A percentile compares a stretch with the other conserved stretches of the same genome.
Conservation (phyloP, 2,329 filamentous ascomycete species). For the Pseudogymnoascus sp. region DNA sequence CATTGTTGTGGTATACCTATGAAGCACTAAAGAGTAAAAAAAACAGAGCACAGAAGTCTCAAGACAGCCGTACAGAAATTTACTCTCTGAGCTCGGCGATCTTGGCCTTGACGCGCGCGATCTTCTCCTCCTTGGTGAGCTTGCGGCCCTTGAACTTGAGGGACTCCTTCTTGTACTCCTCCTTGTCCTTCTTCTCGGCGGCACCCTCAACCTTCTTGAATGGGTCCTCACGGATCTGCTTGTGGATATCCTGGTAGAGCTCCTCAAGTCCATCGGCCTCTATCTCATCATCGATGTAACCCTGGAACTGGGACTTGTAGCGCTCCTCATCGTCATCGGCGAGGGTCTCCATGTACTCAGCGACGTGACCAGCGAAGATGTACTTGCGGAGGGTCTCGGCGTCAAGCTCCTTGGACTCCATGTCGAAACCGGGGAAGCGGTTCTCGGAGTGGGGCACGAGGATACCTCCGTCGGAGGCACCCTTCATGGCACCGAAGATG, state of each 20-base stretch:
- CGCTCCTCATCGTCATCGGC: constrained; percentile 99
- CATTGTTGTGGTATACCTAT: constrained; percentile 8
- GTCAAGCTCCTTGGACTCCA: constrained; percentile 96
- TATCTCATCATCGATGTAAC: constrained; percentile 95
- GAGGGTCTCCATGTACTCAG: constrained; percentile 99
- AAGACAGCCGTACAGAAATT: constrained; percentile 14
- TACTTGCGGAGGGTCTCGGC: constrained; percentile 96
- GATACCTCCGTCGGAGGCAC: constrained; percentile 96
- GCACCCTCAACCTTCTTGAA: constrained; percentile 80
- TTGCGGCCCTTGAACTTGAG: constrained; percentile 77
- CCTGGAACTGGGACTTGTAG: constrained; percentile 95
- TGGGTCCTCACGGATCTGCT: constrained; percentile 93
- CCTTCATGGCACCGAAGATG: constrained; percentile 99
- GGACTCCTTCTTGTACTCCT: constrained; percentile 91
- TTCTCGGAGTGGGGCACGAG: constrained; percentile 97
- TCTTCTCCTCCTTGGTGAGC: constrained; percentile 75
- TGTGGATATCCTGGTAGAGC: constrained; percentile 88
- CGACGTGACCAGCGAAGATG: constrained; percentile 97
- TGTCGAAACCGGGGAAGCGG: constrained; percentile 98
- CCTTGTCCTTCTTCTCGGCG: constrained; percentile 89
- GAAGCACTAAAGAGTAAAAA: constrained; percentile 8
- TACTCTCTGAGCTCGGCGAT: constrained; percentile 68
- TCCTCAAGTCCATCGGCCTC: constrained; percentile 97
- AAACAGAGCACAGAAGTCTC: constrained; percentile 8
- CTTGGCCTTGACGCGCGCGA: constrained; percentile 77